Conservation (phyloP, 78 protist genomes). For the Creolimax fragrantissima region DNA sequence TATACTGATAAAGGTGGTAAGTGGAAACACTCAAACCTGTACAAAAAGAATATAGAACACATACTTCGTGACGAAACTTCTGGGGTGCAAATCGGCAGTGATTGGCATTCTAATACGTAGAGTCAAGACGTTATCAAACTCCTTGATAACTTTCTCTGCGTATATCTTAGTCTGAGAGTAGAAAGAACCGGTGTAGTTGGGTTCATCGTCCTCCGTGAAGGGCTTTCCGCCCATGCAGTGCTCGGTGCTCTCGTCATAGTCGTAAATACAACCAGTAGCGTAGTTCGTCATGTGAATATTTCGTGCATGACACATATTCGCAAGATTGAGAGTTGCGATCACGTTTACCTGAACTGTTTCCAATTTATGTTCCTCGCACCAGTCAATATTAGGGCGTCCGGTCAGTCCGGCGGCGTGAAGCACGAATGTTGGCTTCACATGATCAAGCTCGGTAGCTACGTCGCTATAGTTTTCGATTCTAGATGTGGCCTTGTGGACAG, state of each 20-base stretch:
- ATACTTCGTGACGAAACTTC: conserved; percentile 64
- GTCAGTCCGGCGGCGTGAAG: conserved; percentile 71
- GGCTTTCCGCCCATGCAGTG: conserved; percentile 38
- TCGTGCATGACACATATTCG: conserved; percentile 30
- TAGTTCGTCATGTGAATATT: conserved; percentile 62
- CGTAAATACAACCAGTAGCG: conserved; percentile 85
- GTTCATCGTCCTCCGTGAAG: conserved; percentile 67
- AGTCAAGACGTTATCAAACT: conserved; percentile 49
- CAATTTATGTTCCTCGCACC: conserved; percentile 71
- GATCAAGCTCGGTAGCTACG: conserved; percentile 46
- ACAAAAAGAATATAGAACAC: conserved; percentile 10
- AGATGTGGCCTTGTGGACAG: background rate
- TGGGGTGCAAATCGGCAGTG: conserved; percentile 51
- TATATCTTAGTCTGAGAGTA: conserved; percentile 67
- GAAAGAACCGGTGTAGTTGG: conserved; percentile 70
- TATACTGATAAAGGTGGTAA: background rate
- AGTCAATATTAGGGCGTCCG: conserved; percentile 80
- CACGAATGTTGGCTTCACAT: conserved; percentile 45
- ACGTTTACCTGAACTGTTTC: conserved; percentile 62
- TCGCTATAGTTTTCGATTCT: conserved; percentile 29
- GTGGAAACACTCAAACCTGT: background rate
- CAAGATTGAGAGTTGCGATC: conserved; percentile 49
- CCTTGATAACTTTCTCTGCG: conserved; percentile 37
- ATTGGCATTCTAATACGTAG: conserved; percentile 82
- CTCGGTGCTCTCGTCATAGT: conserved; percentile 58